Evolutionary conservation across 139 green algal genomes (phyloP).

Genomic region (Mesotaenium endlicherianum): DNA sequence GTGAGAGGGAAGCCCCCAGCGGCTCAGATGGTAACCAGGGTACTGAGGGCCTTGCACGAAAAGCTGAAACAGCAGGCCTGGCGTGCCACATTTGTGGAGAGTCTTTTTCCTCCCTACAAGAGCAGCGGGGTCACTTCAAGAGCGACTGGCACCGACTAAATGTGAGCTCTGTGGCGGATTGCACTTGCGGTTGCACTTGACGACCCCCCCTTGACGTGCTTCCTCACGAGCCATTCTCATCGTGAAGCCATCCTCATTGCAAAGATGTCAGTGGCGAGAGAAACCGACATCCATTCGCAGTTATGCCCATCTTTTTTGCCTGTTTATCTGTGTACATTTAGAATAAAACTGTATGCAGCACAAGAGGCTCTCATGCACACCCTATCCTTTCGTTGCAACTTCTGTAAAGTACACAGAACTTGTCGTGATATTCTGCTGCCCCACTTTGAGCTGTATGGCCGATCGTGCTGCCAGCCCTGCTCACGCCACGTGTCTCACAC

Average conservation of each 20-base stretch:
- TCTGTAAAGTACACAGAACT: too few relatives aligned
- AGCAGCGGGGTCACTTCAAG: slow-evolving; percentile 31
- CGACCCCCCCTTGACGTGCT: background rate
- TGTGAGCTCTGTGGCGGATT: slow-evolving; percentile 3
- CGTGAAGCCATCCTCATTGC: background rate
- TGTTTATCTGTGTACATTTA: background rate
- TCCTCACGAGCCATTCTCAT: background rate
- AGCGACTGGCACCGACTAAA: slow-evolving; percentile 35
- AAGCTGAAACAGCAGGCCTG: slow-evolving; percentile 8
- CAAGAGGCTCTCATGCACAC: too few relatives aligned
- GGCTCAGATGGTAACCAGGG: too few relatives aligned
- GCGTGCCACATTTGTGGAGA: slow-evolving; percentile 12
- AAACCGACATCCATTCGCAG: background rate
- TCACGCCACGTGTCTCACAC: too few relatives aligned
- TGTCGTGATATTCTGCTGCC: too few relatives aligned
- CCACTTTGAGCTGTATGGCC: too few relatives aligned
- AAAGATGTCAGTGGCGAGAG: background rate
- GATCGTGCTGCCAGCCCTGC: too few relatives aligned
- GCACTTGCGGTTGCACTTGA: too few relatives aligned
- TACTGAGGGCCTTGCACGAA: too few relatives aligned
- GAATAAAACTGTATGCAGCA: too few relatives aligned
- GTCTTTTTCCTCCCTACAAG: background rate
- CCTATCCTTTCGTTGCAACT: too few relatives aligned
- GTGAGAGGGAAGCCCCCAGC: too few relatives aligned
- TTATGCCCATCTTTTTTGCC: background rate